These are phyloP conservation scores for Candida coquimbonensis DNA, from an alignment of 805 yeast species.

Conservation along the genomic window DNA sequence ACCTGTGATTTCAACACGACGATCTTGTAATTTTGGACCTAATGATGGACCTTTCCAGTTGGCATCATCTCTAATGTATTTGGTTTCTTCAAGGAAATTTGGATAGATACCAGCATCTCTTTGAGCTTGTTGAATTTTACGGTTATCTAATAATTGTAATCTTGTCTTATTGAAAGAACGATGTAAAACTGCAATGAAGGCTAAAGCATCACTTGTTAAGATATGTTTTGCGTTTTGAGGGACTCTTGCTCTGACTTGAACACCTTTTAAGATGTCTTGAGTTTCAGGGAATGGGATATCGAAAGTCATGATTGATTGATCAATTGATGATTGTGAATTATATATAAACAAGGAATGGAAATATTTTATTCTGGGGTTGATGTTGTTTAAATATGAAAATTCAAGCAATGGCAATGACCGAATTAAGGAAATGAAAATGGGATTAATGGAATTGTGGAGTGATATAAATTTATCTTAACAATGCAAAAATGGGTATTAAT, in stretches of 20 bases:
- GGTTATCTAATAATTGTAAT: conserved; percentile 49
- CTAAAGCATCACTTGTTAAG: conserved; percentile 44
- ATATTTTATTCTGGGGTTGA: background rate
- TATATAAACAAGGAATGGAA: background rate
- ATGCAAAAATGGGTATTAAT: too few species aligned
- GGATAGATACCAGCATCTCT: conserved; percentile 59
- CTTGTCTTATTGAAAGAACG: conserved; percentile 63
- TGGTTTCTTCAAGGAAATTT: conserved; percentile 64
- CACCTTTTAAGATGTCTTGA: conserved; percentile 27
- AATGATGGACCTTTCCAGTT: conserved; percentile 71
- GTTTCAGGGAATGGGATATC: conserved; percentile 25
- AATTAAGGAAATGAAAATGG: background rate
- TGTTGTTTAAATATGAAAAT: background rate
- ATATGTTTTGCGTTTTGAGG: conserved; percentile 33
- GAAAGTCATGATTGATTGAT: conserved; percentile 9
- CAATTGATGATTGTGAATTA: background rate
- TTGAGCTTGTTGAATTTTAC: conserved; percentile 51
- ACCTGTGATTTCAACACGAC: conserved; percentile 80
- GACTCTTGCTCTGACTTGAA: conserved; percentile 29
- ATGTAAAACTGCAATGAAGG: conserved; percentile 65
- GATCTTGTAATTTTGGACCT: conserved; percentile 65
- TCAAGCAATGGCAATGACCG: background rate
- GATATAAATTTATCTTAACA: too few species aligned
- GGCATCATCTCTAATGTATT: conserved; percentile 59
- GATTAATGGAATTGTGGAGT: background rate